Conservation (phyloP, 176 grass and related monocot species). For the Eleusine indica region DNA sequence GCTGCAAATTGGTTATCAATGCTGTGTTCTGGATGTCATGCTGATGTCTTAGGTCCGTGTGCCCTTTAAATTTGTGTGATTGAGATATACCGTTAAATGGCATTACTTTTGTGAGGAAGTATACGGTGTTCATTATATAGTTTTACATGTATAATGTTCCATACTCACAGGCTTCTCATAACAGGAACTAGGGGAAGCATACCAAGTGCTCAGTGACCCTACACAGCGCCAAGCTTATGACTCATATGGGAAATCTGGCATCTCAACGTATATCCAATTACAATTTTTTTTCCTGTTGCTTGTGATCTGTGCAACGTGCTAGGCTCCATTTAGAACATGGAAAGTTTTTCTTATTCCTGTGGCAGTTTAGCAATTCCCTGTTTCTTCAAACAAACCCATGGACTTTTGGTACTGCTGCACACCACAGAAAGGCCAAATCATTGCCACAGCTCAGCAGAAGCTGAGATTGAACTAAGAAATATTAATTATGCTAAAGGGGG, state of each 20-base stretch:
- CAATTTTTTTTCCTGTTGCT: neutral
- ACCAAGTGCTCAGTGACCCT: slow-evolving; percentile 94
- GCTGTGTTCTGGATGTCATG: neutral
- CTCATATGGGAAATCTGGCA: slow-evolving; percentile 77
- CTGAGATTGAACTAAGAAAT: neutral
- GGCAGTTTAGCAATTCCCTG: neutral
- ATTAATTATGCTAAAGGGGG: neutral
- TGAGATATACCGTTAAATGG: neutral
- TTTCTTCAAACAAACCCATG: slow-evolving; percentile 1
- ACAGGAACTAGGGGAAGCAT: slow-evolving; percentile 96
- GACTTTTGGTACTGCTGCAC: neutral
- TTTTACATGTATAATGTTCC: slow-evolving; percentile 22
- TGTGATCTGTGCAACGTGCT: neutral
- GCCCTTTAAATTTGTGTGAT: neutral
- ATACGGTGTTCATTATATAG: slow-evolving; percentile 19
- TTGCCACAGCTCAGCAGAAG: neutral
- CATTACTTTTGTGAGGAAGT: slow-evolving; percentile 10
- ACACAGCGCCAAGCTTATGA: slow-evolving; percentile 85
- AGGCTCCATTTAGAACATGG: neutral
- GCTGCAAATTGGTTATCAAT: neutral
- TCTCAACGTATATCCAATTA: slow-evolving; percentile 76
- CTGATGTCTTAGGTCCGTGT: neutral
- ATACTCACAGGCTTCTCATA: slow-evolving; percentile 21
- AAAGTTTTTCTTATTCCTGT: neutral
- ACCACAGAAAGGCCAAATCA: neutral